Base-by-base conservation (phyloP, 345 rosid species). In the Pistacia atlantica region DNA sequence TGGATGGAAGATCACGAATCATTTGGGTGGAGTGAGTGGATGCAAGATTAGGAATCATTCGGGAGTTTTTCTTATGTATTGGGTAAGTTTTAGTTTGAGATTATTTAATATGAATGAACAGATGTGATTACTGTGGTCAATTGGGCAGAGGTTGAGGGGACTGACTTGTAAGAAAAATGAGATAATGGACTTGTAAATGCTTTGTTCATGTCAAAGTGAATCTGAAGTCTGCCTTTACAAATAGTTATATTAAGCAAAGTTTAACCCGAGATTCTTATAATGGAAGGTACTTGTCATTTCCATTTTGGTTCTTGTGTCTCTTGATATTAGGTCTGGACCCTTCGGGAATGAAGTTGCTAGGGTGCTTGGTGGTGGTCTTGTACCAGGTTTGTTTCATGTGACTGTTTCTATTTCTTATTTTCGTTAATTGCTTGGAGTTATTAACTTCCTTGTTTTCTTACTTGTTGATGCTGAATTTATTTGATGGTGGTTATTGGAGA, bases 281-380 rank as follows among this genome's bases (percentile, higher is more conserved):
- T 10, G 51, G 12, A 16, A 45, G 28, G 58, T 65, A 58, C 5
- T 63, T 31, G 20, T 45, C 9, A 55, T 71, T 13, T 17, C 5
- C 48, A 11, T 2, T 45, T 18, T 77, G 74, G 61, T 78, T 80
- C 33, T 72, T 77, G 75, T 55, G 52, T 75, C 67, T 11, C 65
- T 80, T 76, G 52, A 25, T 71, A 22, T 65, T 79, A 95, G 99
- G 87, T 75, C 82, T 76, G 99, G 97, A 68, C 80, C 51, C 46
- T 92, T 95, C 77, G 99, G 99, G 54, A 79, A 81, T 75, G 98
- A 95, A 89, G 93, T 93, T 80, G 87, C 87, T 12, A 87, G 95
- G 76, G 98, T 95, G 76, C 97, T 95, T 79, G 99, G 99, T 76
- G 97, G 98, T 79, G 99, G 99, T 52, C 88, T 95, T 80, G 97